Conservation (phyloP, 2,329 filamentous ascomycete genomes). For the Ophiostoma triangulosporum region DNA sequence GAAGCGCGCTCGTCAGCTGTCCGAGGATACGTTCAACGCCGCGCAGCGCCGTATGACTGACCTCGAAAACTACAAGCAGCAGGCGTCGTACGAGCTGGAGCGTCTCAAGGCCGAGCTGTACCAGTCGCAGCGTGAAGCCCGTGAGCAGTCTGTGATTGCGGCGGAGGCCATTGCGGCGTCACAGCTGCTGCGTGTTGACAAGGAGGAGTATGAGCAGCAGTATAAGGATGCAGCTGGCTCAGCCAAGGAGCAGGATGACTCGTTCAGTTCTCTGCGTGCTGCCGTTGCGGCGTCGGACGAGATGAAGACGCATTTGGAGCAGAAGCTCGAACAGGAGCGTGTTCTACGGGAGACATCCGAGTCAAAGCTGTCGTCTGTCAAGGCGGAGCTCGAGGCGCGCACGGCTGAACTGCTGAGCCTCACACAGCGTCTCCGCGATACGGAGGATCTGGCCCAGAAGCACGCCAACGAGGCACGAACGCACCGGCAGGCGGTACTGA, state of each 20-base stretch:
- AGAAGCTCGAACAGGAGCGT: slow-evolving; percentile 72
- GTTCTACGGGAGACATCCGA: slow-evolving; percentile 62
- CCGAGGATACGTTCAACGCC: slow-evolving; percentile 75
- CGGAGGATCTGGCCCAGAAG: slow-evolving; percentile 77
- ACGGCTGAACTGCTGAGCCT: slow-evolving; percentile 63
- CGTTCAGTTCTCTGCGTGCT: slow-evolving; percentile 61
- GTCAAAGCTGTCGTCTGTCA: slow-evolving; percentile 60
- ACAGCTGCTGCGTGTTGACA: slow-evolving; percentile 73
- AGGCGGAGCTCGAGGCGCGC: slow-evolving; percentile 69
- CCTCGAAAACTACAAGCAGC: slow-evolving; percentile 71
- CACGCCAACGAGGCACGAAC: slow-evolving; percentile 77
- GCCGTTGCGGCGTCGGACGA: slow-evolving; percentile 69
- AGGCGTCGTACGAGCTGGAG: slow-evolving; percentile 73
- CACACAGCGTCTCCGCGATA: slow-evolving; percentile 63
- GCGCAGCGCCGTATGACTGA: slow-evolving; percentile 74
- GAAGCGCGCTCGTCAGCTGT: slow-evolving; percentile 63
- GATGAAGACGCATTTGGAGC: slow-evolving; percentile 63
- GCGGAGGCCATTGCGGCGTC: slow-evolving; percentile 63
- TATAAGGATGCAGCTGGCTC: slow-evolving; percentile 54
- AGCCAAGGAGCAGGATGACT: slow-evolving; percentile 54
- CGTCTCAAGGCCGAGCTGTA: slow-evolving; percentile 76
- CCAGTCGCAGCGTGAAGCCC: slow-evolving; percentile 58
- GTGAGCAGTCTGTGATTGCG: slow-evolving; percentile 67
- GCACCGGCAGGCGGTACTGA: slow-evolving; percentile 70
- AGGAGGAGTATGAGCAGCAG: slow-evolving; percentile 58